Conservation (phyloP, 495 filamentous ascomycete species). For the Halenospora varia region DNA sequence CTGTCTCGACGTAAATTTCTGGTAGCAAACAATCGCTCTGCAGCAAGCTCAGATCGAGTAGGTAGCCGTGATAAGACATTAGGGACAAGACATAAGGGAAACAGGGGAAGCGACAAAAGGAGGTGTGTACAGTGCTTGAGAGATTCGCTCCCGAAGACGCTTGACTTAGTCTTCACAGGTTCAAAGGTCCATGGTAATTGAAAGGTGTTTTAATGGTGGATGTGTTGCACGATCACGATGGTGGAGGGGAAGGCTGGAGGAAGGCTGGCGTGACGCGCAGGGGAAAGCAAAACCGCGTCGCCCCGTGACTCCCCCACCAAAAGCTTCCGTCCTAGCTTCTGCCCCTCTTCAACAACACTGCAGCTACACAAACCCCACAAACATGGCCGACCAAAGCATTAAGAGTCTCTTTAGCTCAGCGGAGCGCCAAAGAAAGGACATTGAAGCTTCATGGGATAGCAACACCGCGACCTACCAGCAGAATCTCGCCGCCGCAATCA, state of each 20-base stretch:
- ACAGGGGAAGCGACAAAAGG: background rate
- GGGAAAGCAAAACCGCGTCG: background rate
- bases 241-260: background rate
- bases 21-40: constrained; percentile 14
- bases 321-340: background rate
- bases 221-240: no score
- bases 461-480: constrained; percentile 53
- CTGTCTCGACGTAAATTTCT: background rate
- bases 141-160: background rate
- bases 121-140: background rate
- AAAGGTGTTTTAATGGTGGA: no score
- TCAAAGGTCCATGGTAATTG: no score
- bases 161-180: background rate
- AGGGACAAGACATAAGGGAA: background rate
- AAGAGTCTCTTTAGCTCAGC: constrained; percentile 53
- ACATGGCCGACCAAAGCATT: constrained; percentile 50
- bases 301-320: background rate
- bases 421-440: constrained; percentile 45
- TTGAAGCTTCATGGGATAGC: constrained; percentile 39
- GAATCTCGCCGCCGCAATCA: constrained; percentile 60
- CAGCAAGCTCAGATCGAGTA: constrained; percentile 15
- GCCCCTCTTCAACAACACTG: background rate
- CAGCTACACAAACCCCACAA: background rate
- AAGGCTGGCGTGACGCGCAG: background rate
- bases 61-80: constrained; percentile 9